Percentiles rank a stretch among this genome's conserved stretches.
These are phyloP conservation scores for Solanum chacoense DNA, from an alignment of 305 asterid species.

Conservation along the genomic window DNA sequence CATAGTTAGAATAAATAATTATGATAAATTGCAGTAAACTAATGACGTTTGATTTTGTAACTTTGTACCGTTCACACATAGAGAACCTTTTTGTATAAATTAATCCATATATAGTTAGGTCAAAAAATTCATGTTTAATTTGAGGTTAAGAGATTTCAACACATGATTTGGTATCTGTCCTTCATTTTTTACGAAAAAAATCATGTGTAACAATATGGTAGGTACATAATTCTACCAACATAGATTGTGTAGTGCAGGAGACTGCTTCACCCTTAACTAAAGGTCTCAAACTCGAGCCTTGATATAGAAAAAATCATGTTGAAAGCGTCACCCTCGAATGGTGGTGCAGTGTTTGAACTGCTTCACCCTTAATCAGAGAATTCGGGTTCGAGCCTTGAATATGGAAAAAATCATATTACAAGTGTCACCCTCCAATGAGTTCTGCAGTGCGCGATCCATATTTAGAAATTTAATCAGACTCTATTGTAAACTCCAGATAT, in stretches of 20 bases:
- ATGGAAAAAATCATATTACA: too few relatives aligned
- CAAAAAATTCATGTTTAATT: not conserved
- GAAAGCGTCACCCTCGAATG: too few relatives aligned
- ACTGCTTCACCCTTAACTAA: too few relatives aligned
- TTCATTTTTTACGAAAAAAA: not conserved
- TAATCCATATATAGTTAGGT: not conserved
- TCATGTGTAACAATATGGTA: not conserved
- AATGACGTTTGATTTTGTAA: not conserved
- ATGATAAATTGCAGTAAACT: not conserved
- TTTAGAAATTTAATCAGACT: accelerated
- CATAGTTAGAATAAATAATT: not conserved
- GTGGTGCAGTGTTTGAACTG: too few relatives aligned
- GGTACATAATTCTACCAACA: not conserved
- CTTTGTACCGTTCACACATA: not conserved
- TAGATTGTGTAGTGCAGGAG: too few relatives aligned
- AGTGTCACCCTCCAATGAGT: accelerated
- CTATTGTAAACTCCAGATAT: accelerated
- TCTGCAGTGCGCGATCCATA: accelerated
- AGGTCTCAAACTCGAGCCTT: too few relatives aligned
- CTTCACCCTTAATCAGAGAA: too few relatives aligned
- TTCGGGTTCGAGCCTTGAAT: not conserved
- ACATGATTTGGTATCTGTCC: not conserved
- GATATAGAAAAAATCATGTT: too few relatives aligned
- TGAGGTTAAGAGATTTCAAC: not conserved
- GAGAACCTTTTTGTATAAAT: not conserved